These are phyloP conservation scores for Yamadazyma oceani DNA, from an alignment of 1,139 yeast genomes.

Conservation along the genomic window DNA sequence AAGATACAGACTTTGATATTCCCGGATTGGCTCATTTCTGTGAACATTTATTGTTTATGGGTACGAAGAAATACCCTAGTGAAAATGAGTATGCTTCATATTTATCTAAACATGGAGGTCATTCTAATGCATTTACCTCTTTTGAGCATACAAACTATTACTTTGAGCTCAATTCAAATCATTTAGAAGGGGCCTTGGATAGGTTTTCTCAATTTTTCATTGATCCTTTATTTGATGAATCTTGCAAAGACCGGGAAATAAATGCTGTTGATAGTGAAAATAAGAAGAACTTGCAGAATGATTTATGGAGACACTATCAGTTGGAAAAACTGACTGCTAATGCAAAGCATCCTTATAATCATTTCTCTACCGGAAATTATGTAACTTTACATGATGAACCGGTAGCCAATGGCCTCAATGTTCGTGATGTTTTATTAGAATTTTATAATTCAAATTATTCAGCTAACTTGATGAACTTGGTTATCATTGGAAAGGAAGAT, in stretches of 20 bases:
- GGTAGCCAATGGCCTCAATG: constrained; percentile 47
- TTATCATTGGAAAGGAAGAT: constrained; percentile 78
- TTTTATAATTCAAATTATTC: constrained; percentile 66
- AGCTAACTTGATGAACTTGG: constrained; percentile 82
- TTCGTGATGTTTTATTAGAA: constrained; percentile 63
- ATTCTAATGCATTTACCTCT: constrained; percentile 83
- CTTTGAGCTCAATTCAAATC: constrained; percentile 77
- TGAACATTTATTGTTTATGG: constrained; percentile 94
- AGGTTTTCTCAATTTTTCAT: constrained; percentile 92
- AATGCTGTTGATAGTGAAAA: constrained; percentile 95
- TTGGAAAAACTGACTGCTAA: constrained; percentile 75
- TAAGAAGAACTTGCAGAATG: constrained; percentile 89
- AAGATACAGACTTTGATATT: constrained; percentile 65
- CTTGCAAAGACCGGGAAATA: constrained; percentile 88
- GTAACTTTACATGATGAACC: constrained; percentile 62
- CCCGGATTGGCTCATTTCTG: constrained; percentile 96
- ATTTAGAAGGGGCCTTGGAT: constrained; percentile 84
- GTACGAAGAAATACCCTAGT: constrained; percentile 87
- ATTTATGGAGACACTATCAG: constrained; percentile 85
- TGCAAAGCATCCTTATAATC: constrained; percentile 68
- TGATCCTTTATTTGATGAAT: constrained; percentile 73
- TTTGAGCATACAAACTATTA: constrained; percentile 88
- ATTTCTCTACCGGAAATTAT: constrained; percentile 74
- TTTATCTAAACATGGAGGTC: constrained; percentile 67
- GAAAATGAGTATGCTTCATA: constrained; percentile 87